Conservation (phyloP, 2,329 filamentous ascomycete species). For the Epichloe glyceriae region DNA sequence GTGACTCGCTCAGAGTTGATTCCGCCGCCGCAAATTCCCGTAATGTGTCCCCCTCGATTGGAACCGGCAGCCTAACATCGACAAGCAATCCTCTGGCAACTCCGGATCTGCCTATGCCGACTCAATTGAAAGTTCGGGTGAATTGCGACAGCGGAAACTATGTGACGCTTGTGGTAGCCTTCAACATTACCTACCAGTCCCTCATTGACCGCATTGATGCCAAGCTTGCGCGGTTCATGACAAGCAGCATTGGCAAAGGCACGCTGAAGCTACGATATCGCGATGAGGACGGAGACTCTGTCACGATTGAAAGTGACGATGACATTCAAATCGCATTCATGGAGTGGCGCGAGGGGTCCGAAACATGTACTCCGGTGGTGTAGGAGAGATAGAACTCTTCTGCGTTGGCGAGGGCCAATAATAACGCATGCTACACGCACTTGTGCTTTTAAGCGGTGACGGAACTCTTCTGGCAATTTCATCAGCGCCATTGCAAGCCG, state of each 20-base stretch:
- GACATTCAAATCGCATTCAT: slow-evolving; percentile 93
- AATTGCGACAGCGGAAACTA: slow-evolving; percentile 78
- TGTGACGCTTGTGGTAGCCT: slow-evolving; percentile 88
- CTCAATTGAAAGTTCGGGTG: slow-evolving; percentile 91
- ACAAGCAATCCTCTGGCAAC: slow-evolving; percentile 22
- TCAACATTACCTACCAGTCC: slow-evolving; percentile 88
- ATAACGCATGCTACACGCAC: neutral
- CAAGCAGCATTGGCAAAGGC: slow-evolving; percentile 68
- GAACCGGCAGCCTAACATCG: slow-evolving; percentile 19
- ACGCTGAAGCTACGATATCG: slow-evolving; percentile 79
- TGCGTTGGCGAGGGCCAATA: slow-evolving; percentile 43
- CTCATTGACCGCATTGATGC: slow-evolving; percentile 92
- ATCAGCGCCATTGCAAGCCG: neutral
- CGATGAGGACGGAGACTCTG: slow-evolving; percentile 85
- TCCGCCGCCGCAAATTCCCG: slow-evolving; percentile 26
- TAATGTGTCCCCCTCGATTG: slow-evolving; percentile 34
- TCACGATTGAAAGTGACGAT: slow-evolving; percentile 89
- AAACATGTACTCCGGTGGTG: slow-evolving; percentile 48
- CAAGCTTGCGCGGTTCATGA: slow-evolving; percentile 79
- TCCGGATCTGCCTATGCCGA: slow-evolving; percentile 41
- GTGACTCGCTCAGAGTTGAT: slow-evolving; percentile 25
- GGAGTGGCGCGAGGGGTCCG: slow-evolving; percentile 69
- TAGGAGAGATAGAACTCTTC: slow-evolving; percentile 84
- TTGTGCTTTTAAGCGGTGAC: neutral
- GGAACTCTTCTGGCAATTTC: neutral